Evolutionary conservation across 1,284 basidiomycete genomes (phyloP), one percentile per base, ranked within the genome.

Genomic region (Pyrrhoderma noxium): DNA sequence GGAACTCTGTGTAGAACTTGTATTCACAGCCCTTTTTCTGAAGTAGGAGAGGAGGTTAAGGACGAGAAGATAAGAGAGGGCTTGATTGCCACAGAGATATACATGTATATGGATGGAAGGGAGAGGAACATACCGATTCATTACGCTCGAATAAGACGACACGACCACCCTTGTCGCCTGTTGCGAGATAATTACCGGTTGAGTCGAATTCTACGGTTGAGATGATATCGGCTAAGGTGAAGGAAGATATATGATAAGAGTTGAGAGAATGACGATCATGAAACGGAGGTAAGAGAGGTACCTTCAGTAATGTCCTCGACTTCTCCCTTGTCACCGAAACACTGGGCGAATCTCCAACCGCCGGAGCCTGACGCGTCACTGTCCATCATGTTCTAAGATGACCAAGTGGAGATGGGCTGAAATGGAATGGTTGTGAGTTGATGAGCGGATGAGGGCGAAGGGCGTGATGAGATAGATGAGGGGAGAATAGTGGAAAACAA

Each of bases 11-110:
- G 70, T 99, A 98, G 71, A 99, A 99, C 71, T 98, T 98, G 83
- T 99, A 99, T 73, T 99, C 96, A 76, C 96, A 99, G 56, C 93
- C 93, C 70, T 97, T 97, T 89, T 99, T 99, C 90, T 94, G 64
- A 38, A 47, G 11, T 46, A 41, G 45, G 42, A 36, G 45, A 42
- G 54, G 58, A 52, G 37, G 57, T 41, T 31, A 31, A 5, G 11
- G 11, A 56, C 52, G 56, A 67, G 67, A 65, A 67, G 48, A 42
- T 49, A 25, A 34, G 21, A 51, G 37, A 18, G 40, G 22, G 19
- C 34, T 37, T n/a, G 19, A 19, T 22, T 49, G 46, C 42, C 43
- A 40, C 43, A 9, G 35, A n/a, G 7, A 40, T 16, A 22, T 16
- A 14, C 21, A 31, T 38, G 31, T 27, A 46, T 13, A 47, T 41